Conservation (phyloP, 495 filamentous ascomycete species). For the Aspergillus leporis region DNA sequence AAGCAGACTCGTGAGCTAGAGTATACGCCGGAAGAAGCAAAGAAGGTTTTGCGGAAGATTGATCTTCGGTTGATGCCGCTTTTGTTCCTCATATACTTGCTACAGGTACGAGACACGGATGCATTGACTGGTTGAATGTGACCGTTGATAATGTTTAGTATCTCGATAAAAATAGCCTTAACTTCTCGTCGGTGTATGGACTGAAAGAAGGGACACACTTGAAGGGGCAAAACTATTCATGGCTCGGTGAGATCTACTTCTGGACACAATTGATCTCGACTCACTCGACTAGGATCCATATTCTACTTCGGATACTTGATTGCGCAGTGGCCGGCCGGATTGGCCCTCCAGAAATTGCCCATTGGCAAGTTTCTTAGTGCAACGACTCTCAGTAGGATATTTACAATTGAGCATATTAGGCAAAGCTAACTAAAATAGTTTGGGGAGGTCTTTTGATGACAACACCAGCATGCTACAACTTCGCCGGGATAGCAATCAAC, state of each 20-base stretch:
- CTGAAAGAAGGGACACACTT: constrained; percentile 52
- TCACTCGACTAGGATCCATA: constrained; percentile 38
- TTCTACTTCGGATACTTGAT: constrained; percentile 59
- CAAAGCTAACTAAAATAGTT: constrained; percentile 18
- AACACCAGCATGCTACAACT: constrained; percentile 41
- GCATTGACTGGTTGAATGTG: neutral
- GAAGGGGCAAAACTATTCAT: constrained; percentile 57
- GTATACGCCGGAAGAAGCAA: constrained; percentile 49
- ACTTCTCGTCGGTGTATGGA: constrained; percentile 61
- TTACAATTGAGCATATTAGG: neutral
- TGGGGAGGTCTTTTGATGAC: constrained; percentile 46
- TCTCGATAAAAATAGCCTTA: constrained; percentile 61
- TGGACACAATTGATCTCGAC: neutral
- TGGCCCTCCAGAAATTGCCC: constrained; percentile 53
- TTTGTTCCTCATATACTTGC: constrained; percentile 55
- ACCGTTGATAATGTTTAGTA: constrained; percentile 27
- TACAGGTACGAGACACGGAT: constrained; percentile 23
- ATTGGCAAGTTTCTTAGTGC: constrained; percentile 51
- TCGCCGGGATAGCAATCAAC: constrained; percentile 44
- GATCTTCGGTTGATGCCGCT: constrained; percentile 56
- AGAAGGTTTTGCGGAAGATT: constrained; percentile 53
- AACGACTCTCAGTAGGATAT: constrained; percentile 33
- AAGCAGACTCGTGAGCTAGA: constrained; percentile 23
- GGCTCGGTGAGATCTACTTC: constrained; percentile 39
- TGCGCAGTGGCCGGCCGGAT: constrained; percentile 53